Evolutionary conservation across 345 rosid species (phyloP).

Genomic region (Dovyalis caffra): DNA sequence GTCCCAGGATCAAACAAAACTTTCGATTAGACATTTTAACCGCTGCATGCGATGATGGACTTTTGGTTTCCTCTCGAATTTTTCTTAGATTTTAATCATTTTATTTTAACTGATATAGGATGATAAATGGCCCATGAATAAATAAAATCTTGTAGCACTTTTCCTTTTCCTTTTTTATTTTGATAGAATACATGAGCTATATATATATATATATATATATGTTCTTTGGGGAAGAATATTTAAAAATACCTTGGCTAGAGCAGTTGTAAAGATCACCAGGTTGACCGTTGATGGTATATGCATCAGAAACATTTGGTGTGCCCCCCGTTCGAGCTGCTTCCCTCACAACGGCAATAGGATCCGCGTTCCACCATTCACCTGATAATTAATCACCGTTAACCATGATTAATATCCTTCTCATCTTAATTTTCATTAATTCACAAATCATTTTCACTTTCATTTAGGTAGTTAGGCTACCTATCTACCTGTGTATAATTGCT

Average conservation of each 20-base stretch:
- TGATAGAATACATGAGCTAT: not conserved
- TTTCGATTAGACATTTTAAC: not conserved
- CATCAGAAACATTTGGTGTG: constrained; percentile 29
- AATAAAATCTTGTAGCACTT: not conserved
- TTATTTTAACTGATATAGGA: not conserved
- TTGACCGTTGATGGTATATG: constrained; percentile 31
- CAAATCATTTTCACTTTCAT: not conserved
- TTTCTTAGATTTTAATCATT: not conserved
- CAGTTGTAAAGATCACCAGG: constrained; percentile 36
- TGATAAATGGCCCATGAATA: not conserved
- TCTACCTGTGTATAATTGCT: too few relatives aligned
- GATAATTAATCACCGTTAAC: not conserved
- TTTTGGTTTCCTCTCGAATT: not conserved
- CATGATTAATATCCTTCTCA: not conserved
- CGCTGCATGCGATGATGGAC: not conserved
- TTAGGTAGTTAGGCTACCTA: not conserved
- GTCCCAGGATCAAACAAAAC: not conserved
- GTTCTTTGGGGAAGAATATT: not conserved
- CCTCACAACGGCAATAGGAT: constrained; percentile 18
- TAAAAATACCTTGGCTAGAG: constrained; percentile 21
- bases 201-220: too few relatives aligned
- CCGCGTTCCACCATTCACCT: constrained; percentile 32
- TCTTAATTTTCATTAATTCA: not conserved
- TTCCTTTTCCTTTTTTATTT: not conserved
- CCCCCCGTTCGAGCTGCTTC: constrained; percentile 26